phyloP scores from a whole-genome alignment of 2,329 filamentous ascomycete species.

The Calycina herbarum region DNA sequence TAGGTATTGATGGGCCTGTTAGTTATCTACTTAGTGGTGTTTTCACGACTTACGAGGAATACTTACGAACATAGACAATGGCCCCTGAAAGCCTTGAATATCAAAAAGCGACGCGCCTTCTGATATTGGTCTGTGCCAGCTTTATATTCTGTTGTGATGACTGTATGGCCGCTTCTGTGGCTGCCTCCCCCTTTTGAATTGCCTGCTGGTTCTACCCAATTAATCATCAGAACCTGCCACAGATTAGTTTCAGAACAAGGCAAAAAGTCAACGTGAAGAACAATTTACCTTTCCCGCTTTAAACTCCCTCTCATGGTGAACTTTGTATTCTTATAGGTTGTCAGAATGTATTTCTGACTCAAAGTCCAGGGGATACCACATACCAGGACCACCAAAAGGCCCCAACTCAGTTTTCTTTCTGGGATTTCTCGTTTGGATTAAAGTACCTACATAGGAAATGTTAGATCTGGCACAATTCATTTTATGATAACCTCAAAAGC shows the following conservation, averaged over 20 bases:
- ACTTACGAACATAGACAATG: constrained; percentile 28
- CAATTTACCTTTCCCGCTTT: constrained; percentile 8
- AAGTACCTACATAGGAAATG: background rate
- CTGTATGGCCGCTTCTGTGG: background rate
- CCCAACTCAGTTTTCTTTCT: background rate
- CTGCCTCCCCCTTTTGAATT: background rate
- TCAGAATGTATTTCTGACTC: too few species aligned
- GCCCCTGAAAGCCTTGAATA: constrained; percentile 8
- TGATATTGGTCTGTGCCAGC: background rate
- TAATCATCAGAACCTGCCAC: background rate
- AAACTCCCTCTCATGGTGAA: constrained; percentile 10
- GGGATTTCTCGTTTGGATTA: background rate
- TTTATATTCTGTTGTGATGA: background rate
- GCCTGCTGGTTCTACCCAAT: background rate
- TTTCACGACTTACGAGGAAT: background rate
- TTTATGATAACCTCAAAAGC: too few species aligned
- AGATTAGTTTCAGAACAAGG: background rate
- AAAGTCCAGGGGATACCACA: background rate
- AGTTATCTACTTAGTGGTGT: background rate
- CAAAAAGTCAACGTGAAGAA: background rate
- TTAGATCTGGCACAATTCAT: too few species aligned
- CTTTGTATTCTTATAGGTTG: constrained; percentile 15
- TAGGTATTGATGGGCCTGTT: constrained; percentile 30
- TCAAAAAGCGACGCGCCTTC: constrained; percentile 20
- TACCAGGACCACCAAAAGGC: background rate